Percentiles rank a stretch among this genome's conserved stretches.
These are phyloP conservation scores for Aspergillus fructus DNA, from an alignment of 2,329 filamentous ascomycete genomes.

Conservation along the genomic window DNA sequence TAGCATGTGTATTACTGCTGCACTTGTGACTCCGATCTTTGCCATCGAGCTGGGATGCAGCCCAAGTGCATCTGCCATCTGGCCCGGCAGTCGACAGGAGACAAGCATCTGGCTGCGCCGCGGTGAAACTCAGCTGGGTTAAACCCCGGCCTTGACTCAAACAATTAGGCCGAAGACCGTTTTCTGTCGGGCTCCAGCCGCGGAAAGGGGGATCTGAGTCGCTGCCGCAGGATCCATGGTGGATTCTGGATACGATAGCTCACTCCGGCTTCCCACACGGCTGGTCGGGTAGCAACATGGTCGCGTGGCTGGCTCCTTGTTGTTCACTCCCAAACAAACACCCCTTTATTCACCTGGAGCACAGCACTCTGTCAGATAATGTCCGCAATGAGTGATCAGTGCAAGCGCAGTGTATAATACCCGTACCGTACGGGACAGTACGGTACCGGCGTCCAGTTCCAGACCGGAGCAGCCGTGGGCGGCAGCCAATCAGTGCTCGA, in stretches of 20 bases:
- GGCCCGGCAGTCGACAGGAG: neutral
- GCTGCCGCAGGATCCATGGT: neutral
- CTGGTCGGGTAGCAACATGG: neutral
- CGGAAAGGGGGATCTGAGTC: neutral
- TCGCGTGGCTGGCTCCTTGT: neutral
- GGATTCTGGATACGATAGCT: neutral
- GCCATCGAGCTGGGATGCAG: too few species aligned
- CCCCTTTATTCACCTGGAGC: neutral
- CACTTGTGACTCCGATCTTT: too few species aligned
- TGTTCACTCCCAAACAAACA: neutral
- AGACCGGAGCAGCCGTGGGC: neutral
- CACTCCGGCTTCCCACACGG: neutral
- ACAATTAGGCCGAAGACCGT: constrained; percentile 19
- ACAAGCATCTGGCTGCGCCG: neutral
- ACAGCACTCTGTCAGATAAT: neutral
- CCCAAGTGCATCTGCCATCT: neutral
- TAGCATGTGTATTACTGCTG: too few species aligned
- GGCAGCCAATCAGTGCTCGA: neutral
- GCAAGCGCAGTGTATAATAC: neutral
- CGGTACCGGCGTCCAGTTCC: neutral
- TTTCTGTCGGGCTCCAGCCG: constrained; percentile 24
- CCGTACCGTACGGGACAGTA: neutral
- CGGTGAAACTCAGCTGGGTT: too few species aligned
- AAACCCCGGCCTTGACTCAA: too few species aligned
- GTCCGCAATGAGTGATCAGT: too few species aligned